A percentile compares a stretch with the other conserved stretches of the same genome.
phyloP scores from a whole-genome alignment of 164 flowering plant genomes.

The Chimonanthus salicifolius region DNA sequence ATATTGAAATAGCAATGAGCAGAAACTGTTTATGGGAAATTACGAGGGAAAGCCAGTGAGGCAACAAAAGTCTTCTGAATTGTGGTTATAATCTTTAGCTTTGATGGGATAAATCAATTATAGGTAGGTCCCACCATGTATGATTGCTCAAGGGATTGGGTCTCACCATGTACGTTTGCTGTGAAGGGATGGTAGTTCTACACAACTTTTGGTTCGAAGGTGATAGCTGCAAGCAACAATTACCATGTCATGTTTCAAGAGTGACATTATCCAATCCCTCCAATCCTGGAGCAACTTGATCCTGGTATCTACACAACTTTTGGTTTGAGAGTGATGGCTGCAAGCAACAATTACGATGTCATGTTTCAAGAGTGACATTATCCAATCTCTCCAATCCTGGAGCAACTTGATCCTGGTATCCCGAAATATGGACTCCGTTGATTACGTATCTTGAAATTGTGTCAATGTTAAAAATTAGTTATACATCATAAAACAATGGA shows the following conservation, averaged over 20 bases:
- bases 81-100: not conserved
- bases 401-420: not conserved
- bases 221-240: not conserved
- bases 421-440: not conserved
- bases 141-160: too few species aligned
- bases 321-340: not conserved
- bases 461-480: not conserved
- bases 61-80: not conserved
- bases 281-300: not conserved
- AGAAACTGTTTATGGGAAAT: too few species aligned
- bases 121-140: too few species aligned
- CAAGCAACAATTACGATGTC: not conserved
- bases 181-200: too few species aligned
- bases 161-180: too few species aligned
- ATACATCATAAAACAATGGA: too few species aligned
- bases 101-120: too few species aligned
- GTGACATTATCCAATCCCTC: not conserved
- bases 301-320: too few species aligned
- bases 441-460: not conserved
- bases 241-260: not conserved
- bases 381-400: not conserved
- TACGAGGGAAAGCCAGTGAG: too few species aligned
- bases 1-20: too few species aligned
- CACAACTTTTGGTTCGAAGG: too few species aligned
- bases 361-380: not conserved